Conservation (phyloP, 1,139 yeast genomes). For the Saccharomycopsis crataegensis region DNA sequence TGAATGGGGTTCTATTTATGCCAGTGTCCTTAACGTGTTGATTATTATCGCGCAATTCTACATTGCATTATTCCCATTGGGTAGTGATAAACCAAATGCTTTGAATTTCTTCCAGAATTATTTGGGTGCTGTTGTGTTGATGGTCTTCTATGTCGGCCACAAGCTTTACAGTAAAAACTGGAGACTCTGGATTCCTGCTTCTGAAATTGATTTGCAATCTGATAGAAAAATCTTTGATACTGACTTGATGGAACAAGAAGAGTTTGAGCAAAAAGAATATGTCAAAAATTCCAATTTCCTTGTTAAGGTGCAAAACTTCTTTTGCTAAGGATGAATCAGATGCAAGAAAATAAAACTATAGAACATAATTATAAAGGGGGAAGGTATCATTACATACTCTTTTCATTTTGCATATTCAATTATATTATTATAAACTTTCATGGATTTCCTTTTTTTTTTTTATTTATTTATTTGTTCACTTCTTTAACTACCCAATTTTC, state of each 20-base stretch:
- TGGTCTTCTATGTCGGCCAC: conserved; percentile 43
- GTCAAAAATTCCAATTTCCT: conserved; percentile 1
- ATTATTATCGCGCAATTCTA: conserved; percentile 77
- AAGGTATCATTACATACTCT: no score
- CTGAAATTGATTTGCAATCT: conserved; percentile 43
- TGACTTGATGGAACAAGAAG: conserved; percentile 43
- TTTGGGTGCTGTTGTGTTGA: conserved; percentile 46
- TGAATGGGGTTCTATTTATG: conserved; percentile 58
- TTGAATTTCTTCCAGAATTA: conserved; percentile 44
- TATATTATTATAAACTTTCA: no score
- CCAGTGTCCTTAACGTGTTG: conserved; percentile 50
- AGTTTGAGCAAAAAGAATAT: conserved; percentile 6
- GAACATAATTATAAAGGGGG: no score
- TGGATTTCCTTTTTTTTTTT: no score
- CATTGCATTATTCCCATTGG: conserved; percentile 69
- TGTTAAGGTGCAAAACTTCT: conserved; percentile 10
- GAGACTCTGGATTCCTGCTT: conserved; percentile 35
- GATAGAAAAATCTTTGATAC: conserved; percentile 52
- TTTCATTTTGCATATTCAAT: no score
- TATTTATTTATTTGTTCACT: no score
- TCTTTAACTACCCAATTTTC: no score
- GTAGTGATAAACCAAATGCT: conserved; percentile 42
- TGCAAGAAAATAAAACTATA: no score
- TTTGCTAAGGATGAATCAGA: conserved; percentile 4
- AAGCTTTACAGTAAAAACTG: conserved; percentile 42